Evolutionary conservation across 1,284 basidiomycete species (phyloP), one percentile per base, ranked within the genome.

Genomic region (Fistulinella cinereoalba): DNA sequence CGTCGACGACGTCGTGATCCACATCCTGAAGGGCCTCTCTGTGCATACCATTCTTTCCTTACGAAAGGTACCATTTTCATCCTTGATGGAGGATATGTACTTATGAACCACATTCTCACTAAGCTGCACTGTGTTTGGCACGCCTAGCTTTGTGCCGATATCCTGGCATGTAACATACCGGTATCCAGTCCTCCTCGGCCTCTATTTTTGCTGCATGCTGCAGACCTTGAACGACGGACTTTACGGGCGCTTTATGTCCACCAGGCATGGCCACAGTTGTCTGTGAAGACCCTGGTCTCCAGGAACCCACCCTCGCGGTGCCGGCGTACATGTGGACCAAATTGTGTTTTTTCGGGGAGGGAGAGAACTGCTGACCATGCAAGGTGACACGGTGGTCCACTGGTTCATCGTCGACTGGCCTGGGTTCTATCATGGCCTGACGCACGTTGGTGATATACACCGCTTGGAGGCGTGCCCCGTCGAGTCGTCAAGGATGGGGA

Each of bases 141-240:
- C 18, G 27, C 43, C 9, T 49, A 46, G 22, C 66, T 61, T 28
- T 49, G 58, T 28, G 42, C 45, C 4, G 49, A 62, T 1, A 60
- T 62, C 6, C 38, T 66, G 39, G 56, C 43, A 11, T 50, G 51
- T 3, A 41, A 55, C n/a, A 39, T 61, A 3, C 64, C 60, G 6
- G 23, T 11, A 1, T 62, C 60, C 0, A 62, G 64, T 7, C 48
- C 48, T 1, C 16, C 21, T 4, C 16, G 41, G 27, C 34, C 58
- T 0, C 37, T 52, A n/a, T 44, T 45, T 19, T 5, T 44, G 19
- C 60, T 62, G 22, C 47, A 50, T 3, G 54, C 56, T 4, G 24
- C 43, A 4, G 58, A 65, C 7, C 62, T 62, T 10, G 60, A 63
- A 29, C 49, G 31, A 16, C 64, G 64, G 7, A 66, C 60, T 0